Evolutionary conservation across 2,329 filamentous ascomycete species (phyloP), one percentile per base, ranked within the genome.

Genomic region (Teratosphaeria viscida): DNA sequence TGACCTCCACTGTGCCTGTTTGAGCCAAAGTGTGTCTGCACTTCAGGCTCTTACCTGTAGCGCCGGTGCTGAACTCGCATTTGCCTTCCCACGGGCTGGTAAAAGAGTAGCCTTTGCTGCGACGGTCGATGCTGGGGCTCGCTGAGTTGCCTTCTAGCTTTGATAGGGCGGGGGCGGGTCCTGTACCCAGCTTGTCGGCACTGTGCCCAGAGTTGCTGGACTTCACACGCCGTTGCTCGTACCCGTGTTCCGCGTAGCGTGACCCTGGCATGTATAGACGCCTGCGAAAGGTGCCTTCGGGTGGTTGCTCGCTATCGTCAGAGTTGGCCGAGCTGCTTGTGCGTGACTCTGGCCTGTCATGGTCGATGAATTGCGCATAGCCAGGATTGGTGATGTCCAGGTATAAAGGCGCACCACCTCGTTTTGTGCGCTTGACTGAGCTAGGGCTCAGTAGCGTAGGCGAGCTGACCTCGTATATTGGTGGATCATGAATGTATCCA

Each of bases 51-150:
- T 87, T 85, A 2, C 92, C 92, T 52, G 83, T 86, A 59, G 85
- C 81, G 43, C 88, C 87, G 0, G 91, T 94, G 16, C 83, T 80
- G 73, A 97, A 97, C 62, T 92, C 88, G 75, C 92, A 97, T 52
- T 82, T 82, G 16, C 90, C 89, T 62, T 90, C 85, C 92, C 92
- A 97, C 0, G 91, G 92, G 52, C 89, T 94, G 23, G 79, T 76
- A 70, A 96, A 96, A 1, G 85, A 82, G 73, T 95, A 95, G 19
- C 81, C 74, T 63, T 75, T 74, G 68, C 85, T 87, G 35, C 81
- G 80, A 0, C 85, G 79, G 57, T 73, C 71, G 43, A 59, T 55
- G n/a, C 62, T 54, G 5, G 62, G 57, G 54, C 47, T 43, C 5
- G 26, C n/a, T 12, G 55, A 19, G n/a, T n/a, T 49, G 43, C 43